Percentiles rank a stretch among this genome's conserved stretches.
These are phyloP conservation scores for Diplodia scrobiculata DNA, from an alignment of 2,329 filamentous ascomycete genomes.

Conservation along the genomic window DNA sequence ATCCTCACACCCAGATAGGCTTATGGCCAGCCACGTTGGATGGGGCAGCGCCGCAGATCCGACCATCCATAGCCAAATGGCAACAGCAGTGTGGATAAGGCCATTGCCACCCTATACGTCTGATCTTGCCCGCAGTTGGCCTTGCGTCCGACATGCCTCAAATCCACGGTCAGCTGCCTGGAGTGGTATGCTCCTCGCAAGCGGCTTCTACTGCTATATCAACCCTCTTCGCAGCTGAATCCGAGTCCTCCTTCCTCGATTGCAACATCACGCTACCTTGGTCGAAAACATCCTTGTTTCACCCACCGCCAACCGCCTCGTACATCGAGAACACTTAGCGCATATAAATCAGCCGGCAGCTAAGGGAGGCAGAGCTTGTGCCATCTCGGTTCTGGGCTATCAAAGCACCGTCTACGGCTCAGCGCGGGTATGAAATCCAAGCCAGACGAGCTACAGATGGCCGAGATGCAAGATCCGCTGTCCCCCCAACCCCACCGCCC, in stretches of 20 bases:
- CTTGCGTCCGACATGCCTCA: conserved; percentile 6
- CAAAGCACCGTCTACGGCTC: no score
- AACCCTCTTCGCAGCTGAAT: background rate
- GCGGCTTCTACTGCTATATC: background rate
- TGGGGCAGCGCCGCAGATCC: background rate
- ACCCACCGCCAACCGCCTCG: no score
- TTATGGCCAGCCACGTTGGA: background rate
- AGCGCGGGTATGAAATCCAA: background rate
- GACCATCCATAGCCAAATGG: background rate
- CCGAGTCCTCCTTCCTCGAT: background rate
- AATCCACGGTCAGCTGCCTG: background rate
- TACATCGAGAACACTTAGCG: no score
- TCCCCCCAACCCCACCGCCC: background rate
- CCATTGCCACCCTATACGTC: background rate
- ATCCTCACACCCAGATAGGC: background rate
- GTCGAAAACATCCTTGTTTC: no score
- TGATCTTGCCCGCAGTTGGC: conserved; percentile 9
- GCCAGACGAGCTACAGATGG: background rate
- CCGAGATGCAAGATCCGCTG: conserved; percentile 2
- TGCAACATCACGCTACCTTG: background rate
- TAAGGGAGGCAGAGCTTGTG: background rate
- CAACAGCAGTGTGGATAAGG: background rate
- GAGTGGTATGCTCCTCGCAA: background rate
- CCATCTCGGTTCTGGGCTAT: no score
- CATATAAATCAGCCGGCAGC: background rate